These are phyloP conservation scores for Leucosporidium scottii DNA, from an alignment of 768 basidiomycete species.

Conservation along the genomic window DNA sequence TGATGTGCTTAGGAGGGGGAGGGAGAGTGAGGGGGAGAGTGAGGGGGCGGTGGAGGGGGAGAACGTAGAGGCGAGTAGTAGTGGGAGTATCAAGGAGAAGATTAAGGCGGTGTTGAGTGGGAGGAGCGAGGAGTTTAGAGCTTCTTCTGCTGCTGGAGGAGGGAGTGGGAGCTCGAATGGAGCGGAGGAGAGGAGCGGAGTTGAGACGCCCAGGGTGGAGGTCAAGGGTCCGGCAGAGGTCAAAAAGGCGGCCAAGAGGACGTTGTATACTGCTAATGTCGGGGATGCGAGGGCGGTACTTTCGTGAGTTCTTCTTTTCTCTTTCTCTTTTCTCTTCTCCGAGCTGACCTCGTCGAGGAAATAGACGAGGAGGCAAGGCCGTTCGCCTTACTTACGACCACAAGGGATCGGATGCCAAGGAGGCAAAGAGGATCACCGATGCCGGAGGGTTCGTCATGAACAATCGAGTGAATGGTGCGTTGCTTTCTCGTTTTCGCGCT, in stretches of 20 bases:
- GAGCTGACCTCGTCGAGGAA: too few relatives aligned
- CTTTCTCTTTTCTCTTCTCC: too few relatives aligned
- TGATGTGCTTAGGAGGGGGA: neutral
- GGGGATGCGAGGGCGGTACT: constrained; percentile 94
- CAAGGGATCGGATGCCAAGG: constrained; percentile 93
- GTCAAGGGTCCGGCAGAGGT: constrained; percentile 23
- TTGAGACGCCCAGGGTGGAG: constrained; percentile 9
- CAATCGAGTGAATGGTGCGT: constrained; percentile 81
- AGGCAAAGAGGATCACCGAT: constrained; percentile 94
- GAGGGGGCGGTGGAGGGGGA: neutral
- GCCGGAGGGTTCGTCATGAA: constrained; percentile 99
- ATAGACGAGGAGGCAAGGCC: constrained; percentile 69
- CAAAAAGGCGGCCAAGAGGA: constrained; percentile 45
- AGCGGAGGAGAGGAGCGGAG: neutral
- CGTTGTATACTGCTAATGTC: constrained; percentile 86
- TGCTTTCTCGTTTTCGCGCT: constrained; percentile 79
- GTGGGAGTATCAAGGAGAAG: constrained; percentile 10
- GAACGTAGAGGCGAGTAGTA: neutral
- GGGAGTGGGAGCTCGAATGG: neutral
- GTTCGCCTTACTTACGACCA: constrained; percentile 95
- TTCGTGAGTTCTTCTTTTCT: too few relatives aligned
- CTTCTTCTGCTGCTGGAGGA: neutral
- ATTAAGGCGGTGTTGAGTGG: constrained; percentile 19
- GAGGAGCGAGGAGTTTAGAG: neutral
- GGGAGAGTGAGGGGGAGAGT: neutral